Conservation (phyloP, 78 protist species). For the Protostelium mycophagum region DNA sequence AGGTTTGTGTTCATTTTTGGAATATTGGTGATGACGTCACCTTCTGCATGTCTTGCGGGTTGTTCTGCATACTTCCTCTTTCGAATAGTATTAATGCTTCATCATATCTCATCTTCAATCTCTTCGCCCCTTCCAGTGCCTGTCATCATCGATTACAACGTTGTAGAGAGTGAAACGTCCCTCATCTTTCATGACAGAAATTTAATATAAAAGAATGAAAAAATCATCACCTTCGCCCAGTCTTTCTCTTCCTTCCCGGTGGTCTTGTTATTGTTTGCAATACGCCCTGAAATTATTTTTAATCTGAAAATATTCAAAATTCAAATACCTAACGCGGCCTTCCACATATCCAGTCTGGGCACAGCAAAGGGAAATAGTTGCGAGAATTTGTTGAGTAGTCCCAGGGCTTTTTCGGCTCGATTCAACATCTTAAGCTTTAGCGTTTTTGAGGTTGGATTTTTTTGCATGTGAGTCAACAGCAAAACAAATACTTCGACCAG, state of each 20-base stretch:
- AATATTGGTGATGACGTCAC: too few relatives aligned
- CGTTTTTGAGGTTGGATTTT: not conserved
- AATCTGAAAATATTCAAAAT: too few relatives aligned
- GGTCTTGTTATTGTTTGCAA: not conserved
- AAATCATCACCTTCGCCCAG: not conserved
- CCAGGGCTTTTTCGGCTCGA: not conserved
- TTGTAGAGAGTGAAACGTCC: too few relatives aligned
- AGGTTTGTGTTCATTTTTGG: too few relatives aligned
- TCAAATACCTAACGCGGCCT: not conserved
- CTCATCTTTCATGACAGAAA: too few relatives aligned
- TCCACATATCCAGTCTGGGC: not conserved
- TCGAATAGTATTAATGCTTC: not conserved
- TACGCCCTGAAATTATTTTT: too few relatives aligned
- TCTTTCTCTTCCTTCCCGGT: not conserved
- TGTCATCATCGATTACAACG: too few relatives aligned
- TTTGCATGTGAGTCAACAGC: not conserved
- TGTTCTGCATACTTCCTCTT: not conserved
- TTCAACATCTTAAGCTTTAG: not conserved
- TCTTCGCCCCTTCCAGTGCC: not conserved
- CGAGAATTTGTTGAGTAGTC: not conserved
- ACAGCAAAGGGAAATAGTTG: not conserved
- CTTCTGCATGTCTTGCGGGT: not conserved
- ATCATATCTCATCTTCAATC: not conserved
- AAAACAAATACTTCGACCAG: not conserved
- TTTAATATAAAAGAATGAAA: too few relatives aligned